These are phyloP conservation scores for Ganoderma lucidum DNA, from an alignment of 1,284 basidiomycete species.

Conservation along the genomic window DNA sequence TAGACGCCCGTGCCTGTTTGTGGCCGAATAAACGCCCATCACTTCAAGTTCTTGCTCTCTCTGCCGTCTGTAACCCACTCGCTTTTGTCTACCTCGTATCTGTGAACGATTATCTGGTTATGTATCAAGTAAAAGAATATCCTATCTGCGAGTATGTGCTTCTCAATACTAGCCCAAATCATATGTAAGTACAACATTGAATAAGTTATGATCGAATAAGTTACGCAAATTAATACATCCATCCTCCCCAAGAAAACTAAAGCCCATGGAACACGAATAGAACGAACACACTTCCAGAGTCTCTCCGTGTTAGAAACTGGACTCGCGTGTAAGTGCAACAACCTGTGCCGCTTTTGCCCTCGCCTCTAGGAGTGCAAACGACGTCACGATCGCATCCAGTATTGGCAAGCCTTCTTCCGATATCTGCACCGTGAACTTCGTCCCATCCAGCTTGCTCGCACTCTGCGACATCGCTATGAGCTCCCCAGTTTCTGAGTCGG, in stretches of 20 bases:
- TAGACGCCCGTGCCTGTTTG: neutral
- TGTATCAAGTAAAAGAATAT: neutral
- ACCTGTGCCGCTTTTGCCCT: neutral
- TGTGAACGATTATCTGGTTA: too few relatives aligned
- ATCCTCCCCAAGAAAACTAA: neutral
- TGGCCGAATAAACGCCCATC: neutral
- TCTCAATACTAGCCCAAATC: neutral
- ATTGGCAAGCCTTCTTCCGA: conserved; percentile 7
- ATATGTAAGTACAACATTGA: neutral
- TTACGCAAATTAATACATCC: neutral
- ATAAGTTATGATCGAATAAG: neutral
- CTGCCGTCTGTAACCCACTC: neutral
- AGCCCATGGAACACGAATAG: neutral
- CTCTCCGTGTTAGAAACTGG: neutral
- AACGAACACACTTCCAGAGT: neutral
- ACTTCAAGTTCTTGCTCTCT: neutral
- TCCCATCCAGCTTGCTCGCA: conserved; percentile 9
- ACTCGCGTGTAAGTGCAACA: neutral
- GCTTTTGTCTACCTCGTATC: neutral
- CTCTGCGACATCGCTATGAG: conserved; percentile 5
- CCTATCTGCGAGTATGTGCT: neutral
- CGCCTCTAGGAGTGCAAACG: conserved; percentile 5
- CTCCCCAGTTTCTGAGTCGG: conserved; percentile 1
- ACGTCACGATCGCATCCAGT: conserved; percentile 8
- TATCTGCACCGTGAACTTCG: conserved; percentile 8